These are phyloP conservation scores for Penicillium riverlandense DNA, from an alignment of 495 filamentous ascomycete species.

Conservation along the genomic window DNA sequence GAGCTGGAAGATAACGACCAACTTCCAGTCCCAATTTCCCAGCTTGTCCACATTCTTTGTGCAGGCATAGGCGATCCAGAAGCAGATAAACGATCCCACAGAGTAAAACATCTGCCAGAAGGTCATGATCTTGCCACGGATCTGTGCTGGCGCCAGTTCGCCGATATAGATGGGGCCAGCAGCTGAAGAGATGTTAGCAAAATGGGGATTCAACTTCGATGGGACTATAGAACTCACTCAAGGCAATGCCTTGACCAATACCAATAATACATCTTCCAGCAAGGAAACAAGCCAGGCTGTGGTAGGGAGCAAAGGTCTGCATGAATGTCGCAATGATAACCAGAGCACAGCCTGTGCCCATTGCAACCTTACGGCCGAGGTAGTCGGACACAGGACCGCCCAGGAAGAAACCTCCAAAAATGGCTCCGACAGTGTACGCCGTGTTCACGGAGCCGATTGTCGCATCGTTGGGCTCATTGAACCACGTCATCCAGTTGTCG, in stretches of 20 bases:
- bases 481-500: slow-evolving; percentile 51
- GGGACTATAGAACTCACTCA: slow-evolving; percentile 37
- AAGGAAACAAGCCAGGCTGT: slow-evolving; percentile 52
- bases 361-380: slow-evolving; percentile 50
- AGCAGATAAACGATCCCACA: slow-evolving; percentile 57
- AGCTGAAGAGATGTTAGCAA: slow-evolving; percentile 20
- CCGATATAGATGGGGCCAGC: slow-evolving; percentile 57
- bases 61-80: slow-evolving; percentile 54
- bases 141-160: slow-evolving; percentile 50
- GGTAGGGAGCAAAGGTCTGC: slow-evolving; percentile 50
- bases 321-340: slow-evolving; percentile 57
- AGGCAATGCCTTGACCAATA: slow-evolving; percentile 57
- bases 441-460: slow-evolving; percentile 54
- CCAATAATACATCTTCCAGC: slow-evolving; percentile 55
- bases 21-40: slow-evolving; percentile 55
- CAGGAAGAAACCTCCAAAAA: slow-evolving; percentile 55
- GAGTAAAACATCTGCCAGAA: slow-evolving; percentile 64
- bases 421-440: slow-evolving; percentile 56
- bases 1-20: slow-evolving; percentile 58
- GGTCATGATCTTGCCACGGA: slow-evolving; percentile 58
- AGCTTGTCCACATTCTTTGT: slow-evolving; percentile 41
- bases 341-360: slow-evolving; percentile 48
- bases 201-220: background rate
- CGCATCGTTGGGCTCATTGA: slow-evolving; percentile 44
- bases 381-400: slow-evolving; percentile 51